Evolutionary conservation across 345 rosid species (phyloP).

Genomic region (Citrus unshiu): DNA sequence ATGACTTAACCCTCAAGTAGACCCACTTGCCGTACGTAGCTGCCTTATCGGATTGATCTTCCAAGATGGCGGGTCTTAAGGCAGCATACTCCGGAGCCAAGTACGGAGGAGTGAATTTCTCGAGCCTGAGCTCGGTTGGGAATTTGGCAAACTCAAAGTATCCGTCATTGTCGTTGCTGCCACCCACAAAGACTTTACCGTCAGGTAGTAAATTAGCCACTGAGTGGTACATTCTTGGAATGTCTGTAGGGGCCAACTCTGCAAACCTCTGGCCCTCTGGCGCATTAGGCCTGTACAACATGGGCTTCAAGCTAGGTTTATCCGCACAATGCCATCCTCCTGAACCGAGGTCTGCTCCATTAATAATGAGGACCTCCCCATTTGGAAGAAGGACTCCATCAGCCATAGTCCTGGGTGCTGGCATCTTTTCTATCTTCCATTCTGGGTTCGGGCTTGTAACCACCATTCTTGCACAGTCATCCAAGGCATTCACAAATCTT

Average conservation of each 20-base stretch:
- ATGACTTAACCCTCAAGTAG: conserved; percentile 15
- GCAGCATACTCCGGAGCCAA: conserved; percentile 33
- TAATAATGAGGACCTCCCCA: conserved; percentile 64
- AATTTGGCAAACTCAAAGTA: conserved; percentile 45
- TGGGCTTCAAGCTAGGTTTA: conserved; percentile 57
- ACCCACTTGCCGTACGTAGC: conserved; percentile 26
- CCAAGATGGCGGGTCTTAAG: conserved; percentile 29
- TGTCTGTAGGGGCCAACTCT: conserved; percentile 31
- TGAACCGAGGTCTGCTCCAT: conserved; percentile 68
- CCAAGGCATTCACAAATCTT: conserved; percentile 31
- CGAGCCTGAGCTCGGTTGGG: conserved; percentile 69
- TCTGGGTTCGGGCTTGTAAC: conserved; percentile 40
- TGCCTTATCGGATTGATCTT: neutral
- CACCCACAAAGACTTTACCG: conserved; percentile 53
- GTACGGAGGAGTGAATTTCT: conserved; percentile 78
- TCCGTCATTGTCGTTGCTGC: conserved; percentile 76
- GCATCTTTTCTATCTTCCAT: conserved; percentile 71
- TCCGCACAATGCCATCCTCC: conserved; percentile 69
- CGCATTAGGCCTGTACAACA: conserved; percentile 36
- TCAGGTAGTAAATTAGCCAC: conserved; percentile 46
- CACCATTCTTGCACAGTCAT: conserved; percentile 29
- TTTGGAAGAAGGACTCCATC: conserved; percentile 68
- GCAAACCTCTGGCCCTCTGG: conserved; percentile 30
- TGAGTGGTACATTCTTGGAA: conserved; percentile 80
- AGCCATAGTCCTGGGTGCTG: conserved; percentile 60